Base-by-base conservation (phyloP, 1,284 basidiomycete genomes). In the Cerrena zonata region DNA sequence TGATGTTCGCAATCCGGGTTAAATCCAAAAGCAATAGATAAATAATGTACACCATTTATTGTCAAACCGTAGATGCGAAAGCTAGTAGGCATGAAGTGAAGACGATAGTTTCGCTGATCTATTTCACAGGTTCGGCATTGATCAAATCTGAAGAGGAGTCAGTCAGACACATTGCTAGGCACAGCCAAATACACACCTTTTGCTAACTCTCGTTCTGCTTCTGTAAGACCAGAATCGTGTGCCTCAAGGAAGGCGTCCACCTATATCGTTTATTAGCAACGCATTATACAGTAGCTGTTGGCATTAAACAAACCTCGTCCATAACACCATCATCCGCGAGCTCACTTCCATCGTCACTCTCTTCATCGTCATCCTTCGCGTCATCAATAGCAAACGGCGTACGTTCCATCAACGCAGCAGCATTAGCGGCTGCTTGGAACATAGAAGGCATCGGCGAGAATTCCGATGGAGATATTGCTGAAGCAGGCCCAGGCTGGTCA, bases 351-450 rank as follows among this genome's bases (percentile, higher is more conserved):
- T 80, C 77, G 5, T 84, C 86, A 7, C 52, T 58, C 11, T 84
- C 82, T 15, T 85, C 86, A 42, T 90, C 86, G 13, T 86, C 88
- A 57, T 92, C 89, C 50, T 84, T 86, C 3, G 86, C 90, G 65
- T 93, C 90, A 63, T 97, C 94, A 58, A 96, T 95, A 2, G 91
- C 91, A 66, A 96, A 97, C 55, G 88, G 86, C 34, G 90, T 91
- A 45, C 94, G 75, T 63, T 94, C 89, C 84, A 94, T 86, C 41
- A 94, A 74, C 24, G 61, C 61, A 7, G 89, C 89, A 45, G 88
- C 85, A 53, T 85, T 89, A 21, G 89, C 89, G 1, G 84, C 87
- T 51, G 88, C 78, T 54, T 65, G 59, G 56, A 62, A 60, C 41
- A 94, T 78, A 69, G 87, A 81, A 30, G 75, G 73, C 66, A 81